Evolutionary conservation across 23 red algal species (phyloP).

Genomic region (Gracilaria caudata): DNA sequence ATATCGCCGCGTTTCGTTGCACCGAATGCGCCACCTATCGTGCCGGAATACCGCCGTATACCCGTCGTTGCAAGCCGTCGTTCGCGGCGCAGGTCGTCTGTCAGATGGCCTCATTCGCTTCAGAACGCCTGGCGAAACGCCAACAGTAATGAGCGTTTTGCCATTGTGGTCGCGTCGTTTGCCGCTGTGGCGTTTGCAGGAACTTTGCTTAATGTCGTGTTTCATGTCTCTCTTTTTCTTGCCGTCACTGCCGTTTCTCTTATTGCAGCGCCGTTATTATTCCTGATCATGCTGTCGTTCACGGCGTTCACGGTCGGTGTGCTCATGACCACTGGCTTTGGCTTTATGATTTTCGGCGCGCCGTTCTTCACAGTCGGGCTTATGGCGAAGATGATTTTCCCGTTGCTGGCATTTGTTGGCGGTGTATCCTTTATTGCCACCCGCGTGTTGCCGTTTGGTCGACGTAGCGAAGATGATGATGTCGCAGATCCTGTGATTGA

Average conservation of each 20-base stretch:
- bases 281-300: conserved; percentile 31
- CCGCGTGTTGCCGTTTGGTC: neutral
- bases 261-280: conserved; percentile 37
- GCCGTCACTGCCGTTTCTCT: conserved; percentile 37
- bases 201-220: conserved; percentile 32
- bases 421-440: conserved; percentile 14
- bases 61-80: neutral
- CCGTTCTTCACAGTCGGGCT: conserved; percentile 26
- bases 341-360: conserved; percentile 31
- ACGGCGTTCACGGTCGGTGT: conserved; percentile 12
- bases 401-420: conserved; percentile 15
- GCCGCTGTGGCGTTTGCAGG: conserved; percentile 24
- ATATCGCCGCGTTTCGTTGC: neutral
- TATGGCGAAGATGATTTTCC: conserved; percentile 37
- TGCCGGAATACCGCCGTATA: neutral
- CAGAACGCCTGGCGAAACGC: neutral
- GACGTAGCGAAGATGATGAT: neutral
- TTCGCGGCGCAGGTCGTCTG: neutral
- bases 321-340: conserved; percentile 41
- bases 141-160: neutral
- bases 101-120: neutral
- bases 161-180: conserved; percentile 6
- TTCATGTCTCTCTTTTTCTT: conserved; percentile 25
- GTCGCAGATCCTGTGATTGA: neutral
- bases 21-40: neutral